Base-by-base conservation (phyloP, 2,329 filamentous ascomycete genomes). In the Apiospora hydei region DNA sequence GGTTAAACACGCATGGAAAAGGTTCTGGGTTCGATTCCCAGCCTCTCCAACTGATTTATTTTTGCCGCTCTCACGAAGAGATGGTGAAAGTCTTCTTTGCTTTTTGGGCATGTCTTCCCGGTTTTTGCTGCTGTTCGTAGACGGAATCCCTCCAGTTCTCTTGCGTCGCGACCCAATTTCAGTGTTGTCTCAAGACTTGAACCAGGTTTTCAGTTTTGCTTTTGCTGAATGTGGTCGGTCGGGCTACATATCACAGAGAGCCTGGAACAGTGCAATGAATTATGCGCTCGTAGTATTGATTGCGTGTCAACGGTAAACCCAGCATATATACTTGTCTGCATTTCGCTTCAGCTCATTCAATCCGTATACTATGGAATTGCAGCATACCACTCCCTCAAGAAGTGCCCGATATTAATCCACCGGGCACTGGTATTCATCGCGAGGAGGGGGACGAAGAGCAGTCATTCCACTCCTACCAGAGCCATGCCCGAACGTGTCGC, bases 11-110 rank as follows among this genome's bases (percentile, higher is more conserved):
- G 41, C 41, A 30, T 67, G n/a, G 66, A 68, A 68, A 68, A 68
- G 66, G 66, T 68, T 68, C 66, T 68, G 66, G 66, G 66, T 68
- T 68, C 66, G 66, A 68, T 68, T 68, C 66, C 66, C 66, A 68
- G 66, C 66, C 44, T 68, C 66, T 68, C 66, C 66, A 68, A 14
- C 41, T 34, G 53, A 68, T 44, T 30, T 10, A 4, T 30, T 68
- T 68, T 68, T 68, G 66, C 41, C 13, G 0, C 44, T 67, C 13
- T 3, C 11, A 26, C 13, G 4, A 14, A 38, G 34, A 38, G 34
- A 3, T 53, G 13, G 14, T 18, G 16, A 8, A 26, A 14, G 2
- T 1, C 6, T 30, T 14, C n/a, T 53, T 34, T 34, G 3, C 14
- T 57, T 34, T 34, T 57, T 18, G 5, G 26, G 14, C 4, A 26